Percentiles rank a stretch among this genome's conserved stretches.
These are phyloP conservation scores for Monosporascus ibericus DNA, from an alignment of 2,329 filamentous ascomycete genomes.

Conservation along the genomic window DNA sequence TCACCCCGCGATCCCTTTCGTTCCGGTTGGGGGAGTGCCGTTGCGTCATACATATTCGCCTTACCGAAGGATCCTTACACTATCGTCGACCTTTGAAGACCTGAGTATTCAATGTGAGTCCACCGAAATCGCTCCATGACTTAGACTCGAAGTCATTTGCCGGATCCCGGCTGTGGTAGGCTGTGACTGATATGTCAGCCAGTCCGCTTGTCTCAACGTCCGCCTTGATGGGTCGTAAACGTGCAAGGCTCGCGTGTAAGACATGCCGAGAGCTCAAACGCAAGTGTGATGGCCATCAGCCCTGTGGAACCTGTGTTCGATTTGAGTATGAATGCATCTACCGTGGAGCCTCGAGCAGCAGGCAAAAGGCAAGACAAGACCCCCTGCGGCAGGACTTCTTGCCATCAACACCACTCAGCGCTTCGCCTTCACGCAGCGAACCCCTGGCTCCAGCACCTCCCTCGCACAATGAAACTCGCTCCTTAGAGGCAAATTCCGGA, in stretches of 20 bases:
- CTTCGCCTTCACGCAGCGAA: neutral
- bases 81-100: too few relatives aligned
- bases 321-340: conserved; percentile 50
- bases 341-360: conserved; percentile 23
- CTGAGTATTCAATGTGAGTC: neutral
- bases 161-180: neutral
- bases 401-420: neutral
- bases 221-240: conserved; percentile 12
- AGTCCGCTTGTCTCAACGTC: neutral
- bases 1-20: neutral
- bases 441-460: neutral
- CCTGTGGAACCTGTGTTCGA: conserved; percentile 46
- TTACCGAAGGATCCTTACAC: too few relatives aligned
- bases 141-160: neutral
- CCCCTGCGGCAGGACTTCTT: neutral
- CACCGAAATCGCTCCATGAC: neutral
- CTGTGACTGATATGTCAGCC: neutral
- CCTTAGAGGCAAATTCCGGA: conserved; percentile 51
- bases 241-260: conserved; percentile 40
- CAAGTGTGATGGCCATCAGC: conserved; percentile 47
- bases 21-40: neutral
- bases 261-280: conserved; percentile 50
- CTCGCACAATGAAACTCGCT: conserved; percentile 27
- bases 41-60: too few relatives aligned
- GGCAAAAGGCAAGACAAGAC: conserved; percentile 4